Base-by-base conservation (phyloP, 306 rosid genomes). In the Boehmeria nivea region DNA sequence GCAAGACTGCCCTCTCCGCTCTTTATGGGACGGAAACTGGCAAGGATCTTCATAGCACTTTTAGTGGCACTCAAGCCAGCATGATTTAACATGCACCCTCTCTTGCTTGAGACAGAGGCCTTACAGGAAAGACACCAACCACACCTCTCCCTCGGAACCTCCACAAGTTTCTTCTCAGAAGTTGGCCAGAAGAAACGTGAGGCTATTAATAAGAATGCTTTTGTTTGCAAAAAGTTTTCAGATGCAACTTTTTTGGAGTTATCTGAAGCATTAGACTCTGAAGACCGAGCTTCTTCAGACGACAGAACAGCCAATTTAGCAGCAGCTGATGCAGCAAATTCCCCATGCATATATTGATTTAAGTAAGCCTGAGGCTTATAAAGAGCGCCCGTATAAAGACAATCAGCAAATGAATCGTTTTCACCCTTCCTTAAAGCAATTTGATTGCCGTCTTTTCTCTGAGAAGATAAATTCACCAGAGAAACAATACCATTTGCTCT, bases 61-160 rank as follows among this genome's bases (percentile, higher is more conserved):
- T 85, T 91, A 39, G 96, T 84, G 62, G 83, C 99, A 83, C 72
- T 61, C 74, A 91, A 43, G 68, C 73, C 80, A 61, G 96, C 93
- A 65, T 91, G 99, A 76, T 91, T 91, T 74, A 91, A 72, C 96
- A 87, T 82, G 73, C 99, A 91, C 42, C 99, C 99, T 79, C 82
- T 87, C 87, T 83, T 91, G 84, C 99, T 84, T 57, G 87, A 55
- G 57, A 74, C 80, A 43, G 84, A 15, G 21, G 89, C 79, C 81
- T 79, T 85, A 68, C 99, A 91, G 57, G 99, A 84, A 68, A 87
- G 73, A 73, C 99, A 91, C 99, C 99, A 91, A 62, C 94, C 96
- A 83, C 99, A 91, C 74, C 99, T 91, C 82, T 91, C 99, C 67
- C 96, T 91, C 36, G 99, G 96, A 56, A 87, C 94, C 72, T 91